A percentile compares a stretch with the other conserved stretches of the same genome.
phyloP scores from a whole-genome alignment of 768 basidiomycete genomes.

The Lyophyllum shimeji region DNA sequence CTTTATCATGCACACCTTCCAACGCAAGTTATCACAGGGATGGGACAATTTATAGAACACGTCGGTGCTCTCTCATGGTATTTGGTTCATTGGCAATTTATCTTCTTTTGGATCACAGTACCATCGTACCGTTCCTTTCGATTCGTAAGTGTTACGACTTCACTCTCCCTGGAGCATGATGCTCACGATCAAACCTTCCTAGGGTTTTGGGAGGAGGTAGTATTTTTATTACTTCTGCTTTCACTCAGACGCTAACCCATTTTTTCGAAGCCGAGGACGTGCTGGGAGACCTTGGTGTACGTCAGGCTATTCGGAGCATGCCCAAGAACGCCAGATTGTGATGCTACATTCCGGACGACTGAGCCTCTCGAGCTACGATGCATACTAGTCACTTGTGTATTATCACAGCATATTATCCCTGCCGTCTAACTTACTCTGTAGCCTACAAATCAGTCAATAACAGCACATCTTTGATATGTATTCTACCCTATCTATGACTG shows the following conservation, averaged over 20 bases:
- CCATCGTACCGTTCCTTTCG: conserved; percentile 65
- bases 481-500: conserved; percentile 5
- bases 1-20: conserved; percentile 1
- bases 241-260: conserved; percentile 4
- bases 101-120: conserved; percentile 39
- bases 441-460: background rate
- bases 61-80: conserved; percentile 26
- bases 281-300: conserved; percentile 76
- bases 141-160: conserved; percentile 41
- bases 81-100: conserved; percentile 11
- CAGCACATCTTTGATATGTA: background rate
- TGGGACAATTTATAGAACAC: conserved; percentile 73
- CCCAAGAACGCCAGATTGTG: conserved; percentile 68
- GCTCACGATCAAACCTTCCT: background rate
- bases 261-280: conserved; percentile 65
- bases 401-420: background rate
- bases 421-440: conserved; percentile 2
- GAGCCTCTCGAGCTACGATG: background rate
- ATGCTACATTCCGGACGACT: conserved; percentile 1
- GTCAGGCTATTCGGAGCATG: conserved; percentile 77
- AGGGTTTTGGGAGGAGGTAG: conserved; percentile 68
- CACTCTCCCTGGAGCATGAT: background rate
- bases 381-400: conserved; percentile 1
- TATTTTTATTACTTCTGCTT: conserved; percentile 3
- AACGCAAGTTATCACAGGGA: conserved; percentile 29